Evolutionary conservation across 768 basidiomycete genomes (phyloP).

Genomic region (Lactifluus piperatus): DNA sequence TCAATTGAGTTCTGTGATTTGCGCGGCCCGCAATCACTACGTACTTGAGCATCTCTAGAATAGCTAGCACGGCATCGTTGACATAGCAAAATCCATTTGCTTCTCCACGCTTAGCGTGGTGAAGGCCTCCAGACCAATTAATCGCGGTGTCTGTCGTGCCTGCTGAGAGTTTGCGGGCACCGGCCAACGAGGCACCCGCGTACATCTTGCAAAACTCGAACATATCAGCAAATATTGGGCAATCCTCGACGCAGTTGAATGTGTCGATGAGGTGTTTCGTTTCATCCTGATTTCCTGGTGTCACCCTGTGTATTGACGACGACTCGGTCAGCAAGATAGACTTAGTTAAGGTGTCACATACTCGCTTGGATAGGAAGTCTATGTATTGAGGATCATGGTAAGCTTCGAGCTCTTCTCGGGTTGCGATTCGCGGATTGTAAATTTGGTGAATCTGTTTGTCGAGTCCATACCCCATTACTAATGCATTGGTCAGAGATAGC

Average conservation of each 20-base stretch:
- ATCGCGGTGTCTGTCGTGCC: constrained; percentile 93
- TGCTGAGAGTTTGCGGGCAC: constrained; percentile 76
- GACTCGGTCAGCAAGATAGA: not conserved
- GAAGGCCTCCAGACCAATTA: constrained; percentile 97
- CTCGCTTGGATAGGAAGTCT: constrained; percentile 87
- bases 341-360: not conserved
- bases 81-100: constrained; percentile 98
- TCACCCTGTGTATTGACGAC: constrained; percentile 57
- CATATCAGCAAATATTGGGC: constrained; percentile 91
- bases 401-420: constrained; percentile 76
- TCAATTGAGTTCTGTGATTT: not conserved
- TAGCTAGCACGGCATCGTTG: constrained; percentile 93
- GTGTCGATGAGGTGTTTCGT: constrained; percentile 73
- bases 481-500: constrained; percentile 89
- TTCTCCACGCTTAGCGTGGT: constrained; percentile 96
- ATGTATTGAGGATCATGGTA: constrained; percentile 97
- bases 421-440: constrained; percentile 82
- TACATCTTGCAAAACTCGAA: constrained; percentile 94
- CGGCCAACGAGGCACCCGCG: constrained; percentile 85
- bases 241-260: constrained; percentile 96
- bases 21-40: not conserved
- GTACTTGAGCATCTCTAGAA: constrained; percentile 71
- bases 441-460: constrained; percentile 93
- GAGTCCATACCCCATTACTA: constrained; percentile 92
- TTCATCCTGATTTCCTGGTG: constrained; percentile 59